A percentile compares a stretch with the other conserved stretches of the same genome.
Conservation (phyloP, 345 rosid genomes). For the Salix purpurea region DNA sequence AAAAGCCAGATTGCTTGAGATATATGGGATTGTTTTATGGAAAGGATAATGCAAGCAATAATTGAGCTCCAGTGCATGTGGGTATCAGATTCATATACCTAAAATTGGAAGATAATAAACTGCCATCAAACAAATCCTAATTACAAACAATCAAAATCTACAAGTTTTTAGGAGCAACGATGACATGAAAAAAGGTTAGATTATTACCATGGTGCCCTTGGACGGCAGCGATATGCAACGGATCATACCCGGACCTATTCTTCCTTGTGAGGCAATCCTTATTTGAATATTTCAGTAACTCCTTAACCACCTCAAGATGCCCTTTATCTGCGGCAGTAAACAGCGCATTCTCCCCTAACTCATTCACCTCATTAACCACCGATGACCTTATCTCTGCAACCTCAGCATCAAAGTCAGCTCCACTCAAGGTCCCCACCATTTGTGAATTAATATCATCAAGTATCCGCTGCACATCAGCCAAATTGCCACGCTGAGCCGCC, state of each 20-base stretch:
- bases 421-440: slow-evolving; percentile 62
- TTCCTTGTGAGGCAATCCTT: slow-evolving; percentile 71
- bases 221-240: slow-evolving; percentile 79
- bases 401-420: slow-evolving; percentile 66
- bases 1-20: background rate
- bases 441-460: slow-evolving; percentile 67
- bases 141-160: too few relatives aligned
- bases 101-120: background rate
- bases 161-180: background rate
- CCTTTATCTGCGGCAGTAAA: slow-evolving; percentile 91
- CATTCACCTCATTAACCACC: slow-evolving; percentile 87
- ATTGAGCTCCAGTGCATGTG: background rate
- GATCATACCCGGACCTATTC: slow-evolving; percentile 73
- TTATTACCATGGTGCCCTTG: slow-evolving; percentile 85
- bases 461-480: slow-evolving; percentile 66
- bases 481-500: slow-evolving; percentile 84
- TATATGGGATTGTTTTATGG: background rate
- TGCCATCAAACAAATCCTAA: background rate
- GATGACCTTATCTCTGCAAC: slow-evolving; percentile 80
- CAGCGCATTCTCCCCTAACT: slow-evolving; percentile 82
- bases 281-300: slow-evolving; percentile 72
- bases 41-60: background rate
- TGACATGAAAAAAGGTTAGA: slow-evolving; percentile 1
- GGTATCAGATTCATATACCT: background rate
- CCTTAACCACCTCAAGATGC: slow-evolving; percentile 81